phyloP scores from a whole-genome alignment of 805 yeast species.

The Wickerhamiella kazuoi region DNA sequence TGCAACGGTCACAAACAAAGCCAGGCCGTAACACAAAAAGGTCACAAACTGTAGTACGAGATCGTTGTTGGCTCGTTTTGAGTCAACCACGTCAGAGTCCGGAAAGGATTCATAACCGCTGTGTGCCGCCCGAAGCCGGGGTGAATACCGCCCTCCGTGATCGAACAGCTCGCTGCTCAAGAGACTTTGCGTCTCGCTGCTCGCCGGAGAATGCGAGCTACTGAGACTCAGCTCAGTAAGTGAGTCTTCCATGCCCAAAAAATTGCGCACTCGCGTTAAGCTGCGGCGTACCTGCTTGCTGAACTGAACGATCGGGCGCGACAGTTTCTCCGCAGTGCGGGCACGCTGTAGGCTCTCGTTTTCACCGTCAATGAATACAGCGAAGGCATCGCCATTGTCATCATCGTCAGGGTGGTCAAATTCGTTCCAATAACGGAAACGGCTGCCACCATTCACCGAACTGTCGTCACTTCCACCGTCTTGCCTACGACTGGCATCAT shows the following conservation, averaged over 20 bases:
- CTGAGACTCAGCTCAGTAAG: not conserved
- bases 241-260: conserved; percentile 3
- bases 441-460: not conserved
- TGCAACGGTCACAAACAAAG: conserved; percentile 22
- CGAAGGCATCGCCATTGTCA: conserved; percentile 20
- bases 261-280: conserved; percentile 4
- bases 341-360: conserved; percentile 16
- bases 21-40: conserved; percentile 23
- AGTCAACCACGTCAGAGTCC: conserved; percentile 3
- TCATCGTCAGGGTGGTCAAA: conserved; percentile 45
- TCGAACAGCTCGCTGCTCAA: conserved; percentile 2
- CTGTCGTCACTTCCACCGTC: conserved; percentile 1
- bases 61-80: conserved; percentile 21
- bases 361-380: conserved; percentile 18
- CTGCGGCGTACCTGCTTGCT: conserved; percentile 13
- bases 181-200: conserved; percentile 7
- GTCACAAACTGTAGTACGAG: conserved; percentile 29
- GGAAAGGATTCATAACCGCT: conserved; percentile 7
- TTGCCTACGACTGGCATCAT: conserved; percentile 5
- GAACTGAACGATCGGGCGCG: conserved; percentile 16
- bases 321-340: conserved; percentile 18
- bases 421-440: conserved; percentile 45
- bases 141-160: conserved; percentile 8
- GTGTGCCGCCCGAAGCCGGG: conserved; percentile 6
- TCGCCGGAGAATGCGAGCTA: conserved; percentile 4